Conservation (phyloP, 495 filamentous ascomycete genomes). For the Chlorociboria aeruginascens region DNA sequence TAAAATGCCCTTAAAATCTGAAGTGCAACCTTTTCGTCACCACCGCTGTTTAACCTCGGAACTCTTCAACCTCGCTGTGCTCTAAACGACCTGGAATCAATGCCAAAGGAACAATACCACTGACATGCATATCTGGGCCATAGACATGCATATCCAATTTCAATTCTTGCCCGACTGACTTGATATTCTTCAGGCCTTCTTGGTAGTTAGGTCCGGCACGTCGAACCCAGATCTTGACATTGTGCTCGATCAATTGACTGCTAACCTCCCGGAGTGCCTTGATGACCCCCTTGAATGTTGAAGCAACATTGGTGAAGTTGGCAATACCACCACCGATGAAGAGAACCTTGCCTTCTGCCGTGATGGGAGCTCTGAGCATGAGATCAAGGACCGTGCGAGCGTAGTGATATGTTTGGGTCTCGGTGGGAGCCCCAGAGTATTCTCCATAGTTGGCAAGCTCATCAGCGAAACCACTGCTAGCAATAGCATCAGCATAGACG, state of each 20-base stretch:
- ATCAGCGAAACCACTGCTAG: conserved; percentile 85
- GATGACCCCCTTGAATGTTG: conserved; percentile 99
- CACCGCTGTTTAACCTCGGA: conserved; percentile 20
- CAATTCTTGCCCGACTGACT: conserved; percentile 85
- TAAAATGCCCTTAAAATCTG: conserved; percentile 8
- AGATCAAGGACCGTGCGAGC: conserved; percentile 92
- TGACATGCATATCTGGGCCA: conserved; percentile 88
- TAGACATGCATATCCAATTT: conserved; percentile 92
- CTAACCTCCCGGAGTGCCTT: conserved; percentile 88
- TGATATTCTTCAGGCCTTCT: conserved; percentile 99
- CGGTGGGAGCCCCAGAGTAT: conserved; percentile 96
- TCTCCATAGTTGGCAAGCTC: conserved; percentile 99
- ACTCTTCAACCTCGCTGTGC: conserved; percentile 40
- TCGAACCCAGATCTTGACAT: conserved; percentile 97
- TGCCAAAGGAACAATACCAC: conserved; percentile 51
- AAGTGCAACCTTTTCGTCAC: conserved; percentile 6
- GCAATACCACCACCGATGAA: conserved; percentile 99
- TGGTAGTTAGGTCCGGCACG: conserved; percentile 99
- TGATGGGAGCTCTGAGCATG: conserved; percentile 83
- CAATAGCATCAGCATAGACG: conserved; percentile 98
- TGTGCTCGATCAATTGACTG: conserved; percentile 82
- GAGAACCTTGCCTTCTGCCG: conserved; percentile 88
- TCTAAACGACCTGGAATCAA: conserved; percentile 44
- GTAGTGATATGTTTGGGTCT: conserved; percentile 98
- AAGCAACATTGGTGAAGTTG: conserved; percentile 98